phyloP scores from a whole-genome alignment of 2,329 filamentous ascomycete species.

The Fusarium brachygibbosum region DNA sequence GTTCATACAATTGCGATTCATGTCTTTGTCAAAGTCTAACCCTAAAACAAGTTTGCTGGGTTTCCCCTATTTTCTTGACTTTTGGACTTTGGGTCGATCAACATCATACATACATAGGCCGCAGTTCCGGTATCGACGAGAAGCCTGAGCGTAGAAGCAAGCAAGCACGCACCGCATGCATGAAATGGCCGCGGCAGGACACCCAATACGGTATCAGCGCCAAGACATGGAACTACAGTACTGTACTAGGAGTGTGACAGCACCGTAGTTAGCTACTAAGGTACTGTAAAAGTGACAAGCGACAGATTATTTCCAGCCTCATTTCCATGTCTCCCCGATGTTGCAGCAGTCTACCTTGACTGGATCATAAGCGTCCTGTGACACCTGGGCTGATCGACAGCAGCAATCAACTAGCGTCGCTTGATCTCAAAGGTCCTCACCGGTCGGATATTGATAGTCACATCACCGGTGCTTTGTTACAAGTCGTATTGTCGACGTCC shows the following conservation, averaged over 20 bases:
- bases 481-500: constrained; percentile 13
- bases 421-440: constrained; percentile 7
- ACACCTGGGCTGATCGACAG: constrained; percentile 19
- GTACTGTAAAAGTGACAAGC: constrained; percentile 20
- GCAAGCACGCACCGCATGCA: neutral
- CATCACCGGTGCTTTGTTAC: constrained; percentile 12
- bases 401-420: neutral
- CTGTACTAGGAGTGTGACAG: no score
- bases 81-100: neutral
- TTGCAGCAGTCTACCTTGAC: constrained; percentile 16
- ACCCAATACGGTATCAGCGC: constrained; percentile 27
- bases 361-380: constrained; percentile 25
- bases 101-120: neutral
- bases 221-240: constrained; percentile 23
- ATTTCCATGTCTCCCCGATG: constrained; percentile 37
- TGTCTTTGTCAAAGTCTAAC: neutral
- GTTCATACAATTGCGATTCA: neutral
- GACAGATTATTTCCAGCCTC: constrained; percentile 37
- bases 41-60: neutral
- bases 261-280: no score
- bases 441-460: neutral
- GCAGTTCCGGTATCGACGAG: neutral
- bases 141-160: neutral
- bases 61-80: neutral
- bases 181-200: constrained; percentile 21